Percentiles rank a stretch among this genome's conserved stretches.
Conservation (phyloP, 202 grass and related monocot genomes). For the Panicum hallii region DNA sequence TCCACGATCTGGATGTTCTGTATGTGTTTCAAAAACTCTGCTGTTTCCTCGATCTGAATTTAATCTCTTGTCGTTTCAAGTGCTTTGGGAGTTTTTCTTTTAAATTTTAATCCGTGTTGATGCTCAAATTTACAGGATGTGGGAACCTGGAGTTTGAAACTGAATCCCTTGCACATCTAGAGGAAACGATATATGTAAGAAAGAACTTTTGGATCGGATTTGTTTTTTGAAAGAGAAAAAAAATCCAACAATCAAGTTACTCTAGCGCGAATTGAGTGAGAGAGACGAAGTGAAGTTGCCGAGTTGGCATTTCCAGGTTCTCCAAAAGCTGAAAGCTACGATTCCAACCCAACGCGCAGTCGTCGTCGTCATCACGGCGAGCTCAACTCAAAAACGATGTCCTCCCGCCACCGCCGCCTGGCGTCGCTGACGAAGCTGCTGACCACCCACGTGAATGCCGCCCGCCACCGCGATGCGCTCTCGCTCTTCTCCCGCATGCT, state of each 20-base stretch:
- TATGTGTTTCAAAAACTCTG: not conserved
- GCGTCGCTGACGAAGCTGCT: slow-evolving; percentile 60
- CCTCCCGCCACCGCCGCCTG: slow-evolving; percentile 50
- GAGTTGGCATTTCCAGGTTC: not conserved
- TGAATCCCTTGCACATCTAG: not conserved
- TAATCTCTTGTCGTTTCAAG: not conserved
- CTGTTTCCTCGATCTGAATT: not conserved
- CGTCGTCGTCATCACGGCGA: not conserved
- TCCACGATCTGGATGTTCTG: not conserved
- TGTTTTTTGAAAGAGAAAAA: not conserved
- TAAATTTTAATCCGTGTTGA: not conserved
- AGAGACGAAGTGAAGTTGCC: no score
- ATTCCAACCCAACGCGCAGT: not conserved
- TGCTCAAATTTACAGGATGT: not conserved
- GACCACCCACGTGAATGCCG: slow-evolving; percentile 55
- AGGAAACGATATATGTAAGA: not conserved
- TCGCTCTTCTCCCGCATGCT: slow-evolving; percentile 65
- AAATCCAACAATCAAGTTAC: not conserved
- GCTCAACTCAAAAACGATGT: slow-evolving; percentile 36
- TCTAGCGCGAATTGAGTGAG: not conserved
- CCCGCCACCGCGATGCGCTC: slow-evolving; percentile 61
- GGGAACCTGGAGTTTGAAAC: not conserved
- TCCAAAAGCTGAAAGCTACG: not conserved
- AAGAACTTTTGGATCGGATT: not conserved
- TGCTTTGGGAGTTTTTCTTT: not conserved